A percentile compares a stretch with the other conserved stretches of the same genome.
Conservation (phyloP, 164 flowering plant genomes). For the Aristolochia contorta region DNA sequence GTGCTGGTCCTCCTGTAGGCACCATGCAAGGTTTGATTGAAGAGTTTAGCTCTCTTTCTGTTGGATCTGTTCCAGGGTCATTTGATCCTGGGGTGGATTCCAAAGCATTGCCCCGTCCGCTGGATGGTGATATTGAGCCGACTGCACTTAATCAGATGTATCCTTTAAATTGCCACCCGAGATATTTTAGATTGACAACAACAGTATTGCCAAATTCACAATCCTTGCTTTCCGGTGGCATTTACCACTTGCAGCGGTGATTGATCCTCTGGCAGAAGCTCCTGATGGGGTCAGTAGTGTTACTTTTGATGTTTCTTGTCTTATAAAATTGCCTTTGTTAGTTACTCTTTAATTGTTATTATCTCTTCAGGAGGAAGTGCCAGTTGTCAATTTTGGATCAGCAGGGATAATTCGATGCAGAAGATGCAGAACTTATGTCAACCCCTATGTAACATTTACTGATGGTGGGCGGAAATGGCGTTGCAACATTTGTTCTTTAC, state of each 20-base stretch:
- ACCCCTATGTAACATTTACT: conserved; percentile 82
- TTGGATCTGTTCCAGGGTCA: conserved; percentile 79
- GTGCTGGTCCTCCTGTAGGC: conserved; percentile 46
- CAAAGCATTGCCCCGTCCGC: conserved; percentile 74
- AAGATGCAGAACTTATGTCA: conserved; percentile 93
- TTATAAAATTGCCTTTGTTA: not conserved
- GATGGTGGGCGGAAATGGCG: conserved; percentile 97
- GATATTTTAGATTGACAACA: conserved; percentile 77
- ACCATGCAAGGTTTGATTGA: conserved; percentile 59
- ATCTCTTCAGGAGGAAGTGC: conserved; percentile 78
- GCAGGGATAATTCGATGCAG: conserved; percentile 81
- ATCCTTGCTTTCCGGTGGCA: conserved; percentile 93
- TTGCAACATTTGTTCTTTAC: conserved; percentile 83
- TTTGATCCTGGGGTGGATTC: conserved; percentile 65
- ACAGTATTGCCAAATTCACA: conserved; percentile 78
- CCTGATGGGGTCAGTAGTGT: conserved; percentile 76
- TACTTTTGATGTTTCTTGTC: conserved; percentile 3
- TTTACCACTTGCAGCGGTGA: conserved; percentile 92
- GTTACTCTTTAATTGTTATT: conserved; percentile 1
- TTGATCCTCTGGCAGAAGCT: conserved; percentile 92
- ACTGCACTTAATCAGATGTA: conserved; percentile 38
- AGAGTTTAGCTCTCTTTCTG: conserved; percentile 68
- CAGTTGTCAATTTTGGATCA: conserved; percentile 72
- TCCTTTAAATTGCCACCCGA: conserved; percentile 67
- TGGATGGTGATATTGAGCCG: conserved; percentile 82